Base-by-base conservation (phyloP, 176 grass and related monocot genomes). In the Typha latifolia region DNA sequence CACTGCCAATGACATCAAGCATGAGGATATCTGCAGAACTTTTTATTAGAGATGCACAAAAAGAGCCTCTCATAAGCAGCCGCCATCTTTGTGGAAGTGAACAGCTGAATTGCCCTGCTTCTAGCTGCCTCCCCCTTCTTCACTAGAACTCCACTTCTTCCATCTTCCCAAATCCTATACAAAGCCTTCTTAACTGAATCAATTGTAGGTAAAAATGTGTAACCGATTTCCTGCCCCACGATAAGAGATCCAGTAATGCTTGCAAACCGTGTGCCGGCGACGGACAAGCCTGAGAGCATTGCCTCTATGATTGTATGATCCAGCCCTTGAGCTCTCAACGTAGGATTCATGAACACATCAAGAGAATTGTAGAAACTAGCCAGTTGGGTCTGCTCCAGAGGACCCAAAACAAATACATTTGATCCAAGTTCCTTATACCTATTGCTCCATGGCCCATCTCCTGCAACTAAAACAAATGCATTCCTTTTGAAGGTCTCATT, bases 31-130 rank as follows among this genome's bases (percentile, higher is more conserved):
- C 20, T 51, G 43, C 82, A 84, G 31, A 79, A 84, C 43, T 84
- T 51, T 24, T 12, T 32, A 14, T 22, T 53, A 29, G 78, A 50
- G n/a, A 86, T 63, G 67, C 79, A 86, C 29, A 75, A 49, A 68
- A 86, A 86, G 43, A 78, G 68, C 65, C 79, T 77, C 63, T 86
- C 84, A 63, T 86, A 86, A 62, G 78, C 79, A n/a, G 63, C 63
- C 4, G 84, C 78, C 84, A 86, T 86, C 76, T 82, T 78, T 19
- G 20, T 70, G 3, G 74, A 74, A 1, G 79, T 82, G 37, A 82
- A 82, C 66, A 86, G 74, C 16, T 20, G 12, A 48, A 78, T 32
- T 19, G 84, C 79, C 69, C 79, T 78, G 23, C 6, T 32, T 59
- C 74, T 82, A 9, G 73, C 78, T 37, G 21, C 71, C 62, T 80